Base-by-base conservation (phyloP, 129 eudicot species). In the Saussurea involucrata region DNA sequence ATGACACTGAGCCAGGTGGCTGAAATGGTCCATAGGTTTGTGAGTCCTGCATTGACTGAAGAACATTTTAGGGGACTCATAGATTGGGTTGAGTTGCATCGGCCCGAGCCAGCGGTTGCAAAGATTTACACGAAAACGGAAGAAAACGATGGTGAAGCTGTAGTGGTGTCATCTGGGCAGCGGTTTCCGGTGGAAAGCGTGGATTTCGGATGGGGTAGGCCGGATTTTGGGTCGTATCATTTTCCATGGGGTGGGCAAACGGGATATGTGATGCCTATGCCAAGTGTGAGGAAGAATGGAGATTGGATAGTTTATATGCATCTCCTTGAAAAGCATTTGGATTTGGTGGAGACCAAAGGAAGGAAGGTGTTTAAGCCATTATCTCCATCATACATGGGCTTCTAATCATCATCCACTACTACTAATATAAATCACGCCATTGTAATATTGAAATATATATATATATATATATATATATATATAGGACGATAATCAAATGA, bases 261-360 rank as follows among this genome's bases (percentile, higher is more conserved):
- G 1, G 98, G 98, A 31, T 92, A 86, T 25, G 93, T 92, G 15
- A 90, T 90, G 98, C 96, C 96, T 1, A 81, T 92, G 96, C 88
- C 90, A 0, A 88, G 86, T 63, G 70, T 75, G 1, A 49, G 7
- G 2, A 72, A 77, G 15, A 84, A 90, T 24, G 98, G 92, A 21
- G 98, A 92, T 71, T 92, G 98, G 98, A 49, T 92, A 22, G 93
- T 92, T 4, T 92, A 84, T 72, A 84, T 90, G 93, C 89, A 88
- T 68, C 86, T 92, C 8, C 69, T 18, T 28, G 27, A 80, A 24
- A 66, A 63, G 20, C 96, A 92, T 34, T 46, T 92, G 63, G 92
- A 92, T 33, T 68, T 88, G 81, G 55, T 92, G 7, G 98, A 92
- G 88, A 78, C 83, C 10, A 75, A 83, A 11, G 97, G 90, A 37